phyloP scores from a whole-genome alignment of 352 stramenopile genomes.

The Phytophthora tubulina region DNA sequence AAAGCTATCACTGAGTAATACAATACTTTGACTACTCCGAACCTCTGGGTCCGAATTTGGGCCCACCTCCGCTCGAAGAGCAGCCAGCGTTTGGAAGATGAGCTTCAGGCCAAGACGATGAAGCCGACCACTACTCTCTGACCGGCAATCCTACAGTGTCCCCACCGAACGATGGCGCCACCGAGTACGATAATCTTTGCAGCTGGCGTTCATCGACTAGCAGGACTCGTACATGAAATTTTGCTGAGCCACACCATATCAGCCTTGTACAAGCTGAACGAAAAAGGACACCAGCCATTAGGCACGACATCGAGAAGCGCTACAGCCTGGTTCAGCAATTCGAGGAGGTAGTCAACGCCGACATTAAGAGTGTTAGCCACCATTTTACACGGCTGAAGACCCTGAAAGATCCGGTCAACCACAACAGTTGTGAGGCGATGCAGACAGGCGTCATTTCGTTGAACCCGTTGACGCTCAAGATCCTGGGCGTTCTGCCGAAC shows the following conservation, averaged over 20 bases:
- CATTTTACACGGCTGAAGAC: too few species aligned
- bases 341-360: neutral
- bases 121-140: neutral
- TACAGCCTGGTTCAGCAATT: neutral
- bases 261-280: too few species aligned
- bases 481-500: neutral
- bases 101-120: neutral
- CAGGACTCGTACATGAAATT: conserved; percentile 18
- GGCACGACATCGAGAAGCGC: too few species aligned
- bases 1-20: too few species aligned
- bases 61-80: neutral
- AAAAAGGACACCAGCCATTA: too few species aligned
- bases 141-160: neutral
- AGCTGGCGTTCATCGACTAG: conserved; percentile 1
- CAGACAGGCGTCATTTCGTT: too few species aligned
- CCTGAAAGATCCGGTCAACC: too few species aligned
- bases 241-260: too few species aligned
- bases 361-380: too few species aligned
- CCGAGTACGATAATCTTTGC: neutral
- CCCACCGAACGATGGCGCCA: neutral
- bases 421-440: too few species aligned
- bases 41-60: neutral
- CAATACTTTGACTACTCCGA: too few species aligned
- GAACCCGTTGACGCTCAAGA: too few species aligned
- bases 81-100: neutral